Conservation (phyloP, 2,329 filamentous ascomycete genomes). For the Cytospora piceae region DNA sequence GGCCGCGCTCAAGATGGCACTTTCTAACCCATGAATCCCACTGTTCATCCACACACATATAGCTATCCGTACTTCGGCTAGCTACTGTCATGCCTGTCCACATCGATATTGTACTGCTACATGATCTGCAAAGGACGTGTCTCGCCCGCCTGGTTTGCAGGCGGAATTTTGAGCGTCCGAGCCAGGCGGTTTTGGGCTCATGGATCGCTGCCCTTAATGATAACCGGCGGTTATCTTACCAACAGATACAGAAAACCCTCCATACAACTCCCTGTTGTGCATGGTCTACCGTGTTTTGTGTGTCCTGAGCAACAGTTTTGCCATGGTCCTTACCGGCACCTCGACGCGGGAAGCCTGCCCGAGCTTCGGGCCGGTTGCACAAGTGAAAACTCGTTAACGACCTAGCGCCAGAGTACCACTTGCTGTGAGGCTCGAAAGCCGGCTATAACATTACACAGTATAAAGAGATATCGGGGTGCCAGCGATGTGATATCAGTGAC, state of each 20-base stretch:
- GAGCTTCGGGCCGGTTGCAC: neutral
- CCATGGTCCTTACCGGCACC: neutral
- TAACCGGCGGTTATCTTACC: neutral
- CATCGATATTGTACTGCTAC: neutral
- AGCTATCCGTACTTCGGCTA: neutral
- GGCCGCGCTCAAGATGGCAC: slow-evolving; percentile 7
- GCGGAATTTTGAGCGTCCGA: slow-evolving; percentile 5
- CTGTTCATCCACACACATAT: neutral
- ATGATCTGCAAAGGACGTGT: neutral
- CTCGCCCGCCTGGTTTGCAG: slow-evolving; percentile 13
- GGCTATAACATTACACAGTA: neutral
- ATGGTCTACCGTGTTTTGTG: neutral
- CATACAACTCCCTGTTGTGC: neutral
- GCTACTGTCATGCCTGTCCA: slow-evolving; percentile 15
- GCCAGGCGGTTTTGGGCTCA: neutral
- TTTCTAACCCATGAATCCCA: slow-evolving; percentile 3
- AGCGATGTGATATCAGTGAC: neutral
- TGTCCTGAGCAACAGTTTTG: neutral
- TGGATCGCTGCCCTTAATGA: neutral
- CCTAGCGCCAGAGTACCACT: neutral
- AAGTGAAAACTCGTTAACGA: slow-evolving; percentile 5
- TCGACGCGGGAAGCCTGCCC: neutral
- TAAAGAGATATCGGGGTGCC: neutral
- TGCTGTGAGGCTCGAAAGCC: neutral
- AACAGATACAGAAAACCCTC: neutral